These are phyloP conservation scores for Hygrocybe coccinea DNA, from an alignment of 768 basidiomycete species.

Conservation along the genomic window DNA sequence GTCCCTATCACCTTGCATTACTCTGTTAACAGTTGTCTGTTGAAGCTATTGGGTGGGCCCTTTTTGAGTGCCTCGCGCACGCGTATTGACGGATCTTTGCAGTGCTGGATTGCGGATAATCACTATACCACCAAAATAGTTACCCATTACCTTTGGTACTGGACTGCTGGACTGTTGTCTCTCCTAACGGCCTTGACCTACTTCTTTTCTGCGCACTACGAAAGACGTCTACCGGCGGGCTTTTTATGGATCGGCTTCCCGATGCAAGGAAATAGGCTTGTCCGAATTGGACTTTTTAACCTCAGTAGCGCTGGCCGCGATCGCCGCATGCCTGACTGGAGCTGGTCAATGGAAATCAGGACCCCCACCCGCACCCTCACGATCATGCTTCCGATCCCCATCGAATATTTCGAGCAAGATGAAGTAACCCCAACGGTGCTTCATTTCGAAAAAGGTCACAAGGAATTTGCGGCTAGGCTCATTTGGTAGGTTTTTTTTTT, in stretches of 20 bases:
- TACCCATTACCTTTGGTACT: neutral
- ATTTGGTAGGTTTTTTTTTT: too few species aligned
- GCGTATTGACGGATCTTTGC: neutral
- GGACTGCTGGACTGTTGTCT: neutral
- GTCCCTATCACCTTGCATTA: neutral
- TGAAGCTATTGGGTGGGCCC: neutral
- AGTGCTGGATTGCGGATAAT: neutral
- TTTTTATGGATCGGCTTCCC: neutral
- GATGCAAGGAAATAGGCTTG: neutral
- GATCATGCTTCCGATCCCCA: neutral
- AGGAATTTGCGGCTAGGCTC: too few species aligned
- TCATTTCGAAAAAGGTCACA: too few species aligned
- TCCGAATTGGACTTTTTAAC: neutral
- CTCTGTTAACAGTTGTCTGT: neutral
- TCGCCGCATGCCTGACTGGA: neutral
- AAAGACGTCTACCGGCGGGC: neutral
- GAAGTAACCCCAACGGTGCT: too few species aligned
- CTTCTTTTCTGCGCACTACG: neutral
- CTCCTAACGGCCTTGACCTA: neutral
- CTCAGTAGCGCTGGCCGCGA: neutral
- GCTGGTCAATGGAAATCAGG: neutral
- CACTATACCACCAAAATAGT: neutral
- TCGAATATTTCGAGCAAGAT: too few species aligned
- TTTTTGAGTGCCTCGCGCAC: neutral
- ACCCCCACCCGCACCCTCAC: neutral